Base-by-base conservation (phyloP, 257 asterid species). In the Nyctanthes arbortristis region DNA sequence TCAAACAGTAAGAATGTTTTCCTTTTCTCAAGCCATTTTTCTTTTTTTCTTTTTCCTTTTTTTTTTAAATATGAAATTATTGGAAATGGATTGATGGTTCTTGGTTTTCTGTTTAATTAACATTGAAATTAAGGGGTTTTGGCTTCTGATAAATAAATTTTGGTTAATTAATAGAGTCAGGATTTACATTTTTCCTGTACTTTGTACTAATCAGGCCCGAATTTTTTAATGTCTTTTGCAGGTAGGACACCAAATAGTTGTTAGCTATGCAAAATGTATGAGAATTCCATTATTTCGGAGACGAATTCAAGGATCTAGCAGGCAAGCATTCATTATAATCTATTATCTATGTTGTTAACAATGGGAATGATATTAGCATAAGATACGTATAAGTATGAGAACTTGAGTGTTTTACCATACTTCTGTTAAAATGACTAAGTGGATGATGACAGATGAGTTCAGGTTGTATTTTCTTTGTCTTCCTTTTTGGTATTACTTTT, bases 221-320 rank as follows among this genome's bases (percentile, higher is more conserved):
- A 16, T 66, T 14, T 24, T 27, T 61, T 39, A 52, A 67, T 56
- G 61, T 63, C 11, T 60, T 76, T 61, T 79, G 65, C 85, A 90
- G 98, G 98, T 89, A 58, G 98, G 98, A 58, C 98, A 93, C 80
- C 98, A 90, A 76, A 87, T 93, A 71, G 89, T 93, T 60, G 81
- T 84, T 69, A 70, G 94, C 81, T 93, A 90, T 77, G 90, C 98
- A 52, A 76, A 86, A 76, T 93, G 98, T 81, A 90, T 85, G 96
- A 97, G 97, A 65, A 71, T 90, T 59, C 98, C 98, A 11, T 77
- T 93, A 69, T 93, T 93, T 74, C 87, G 97, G 70, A 93, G 97
- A 78, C 87, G 97, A 62, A 93, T 93, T 75, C 90, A 70, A 74
- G 98, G 98, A 83, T 81, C 97, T 59, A 85, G 94, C 68, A 93